Base-by-base conservation (phyloP, 202 grass and related monocot genomes). In the Panicum hallii region DNA sequence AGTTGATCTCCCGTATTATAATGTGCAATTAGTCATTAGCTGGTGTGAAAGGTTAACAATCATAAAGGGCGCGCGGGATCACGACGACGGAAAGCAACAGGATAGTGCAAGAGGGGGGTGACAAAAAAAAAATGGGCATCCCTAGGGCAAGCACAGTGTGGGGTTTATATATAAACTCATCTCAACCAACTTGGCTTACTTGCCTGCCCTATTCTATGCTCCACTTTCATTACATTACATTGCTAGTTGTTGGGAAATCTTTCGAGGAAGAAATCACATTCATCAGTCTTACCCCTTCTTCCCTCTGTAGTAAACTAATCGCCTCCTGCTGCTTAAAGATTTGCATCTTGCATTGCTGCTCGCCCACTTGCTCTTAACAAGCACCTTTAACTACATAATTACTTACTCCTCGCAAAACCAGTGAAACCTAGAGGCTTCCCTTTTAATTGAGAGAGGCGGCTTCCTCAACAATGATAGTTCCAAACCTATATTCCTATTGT, bases 21-120 rank as follows among this genome's bases (percentile, higher is more conserved):
- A 17, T 80, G 42, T 43, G 17, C 41, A 42, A 67, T 72, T 70
- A 81, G 13, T 54, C 50, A 74, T 78, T 81, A 69, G 85, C 30
- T 48, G 78, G 70, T 75, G 70, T 67, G 70, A 55, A 19, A 81
- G 74, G 58, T 72, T 66, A 83, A 86, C 52, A 70, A 79, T 82
- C 26, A 67, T 67, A 87, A 87, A 87, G 58, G 48, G 26, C n/a
- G 58, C 3, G 16, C 19, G 65, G 36, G 46, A 47, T 80, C 80
- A 87, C 80, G 80, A 83, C 70, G 70, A 56, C 8, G 89, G 89
- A 87, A 90, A 90, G 80, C 89, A 70, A 87, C 63, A 56, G 30
- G 58, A 62, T 69, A 70, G 34, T 5, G 57, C 81, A 83, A 66
- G 32, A 36, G 36, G 36, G 69, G 69, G 53, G 17, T 11, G 52